A percentile compares a stretch with the other conserved stretches of the same genome.
These are phyloP conservation scores for Seiridium cupressi DNA, from an alignment of 2,329 filamentous ascomycete genomes.

Conservation along the genomic window DNA sequence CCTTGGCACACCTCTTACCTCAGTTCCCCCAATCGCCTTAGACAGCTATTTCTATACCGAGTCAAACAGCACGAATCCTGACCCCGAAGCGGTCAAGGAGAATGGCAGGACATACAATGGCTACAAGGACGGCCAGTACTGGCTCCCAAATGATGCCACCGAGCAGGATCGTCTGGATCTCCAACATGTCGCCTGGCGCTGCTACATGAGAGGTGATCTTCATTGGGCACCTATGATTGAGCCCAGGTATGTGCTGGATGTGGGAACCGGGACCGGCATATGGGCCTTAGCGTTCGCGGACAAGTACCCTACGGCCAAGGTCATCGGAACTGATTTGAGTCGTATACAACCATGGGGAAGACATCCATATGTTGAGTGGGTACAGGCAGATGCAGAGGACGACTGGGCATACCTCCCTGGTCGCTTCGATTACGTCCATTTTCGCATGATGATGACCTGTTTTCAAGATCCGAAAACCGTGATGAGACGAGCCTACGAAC, in stretches of 20 bases:
- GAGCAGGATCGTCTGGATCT: constrained; percentile 12
- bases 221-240: background rate
- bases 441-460: background rate
- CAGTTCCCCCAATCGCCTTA: too few species aligned
- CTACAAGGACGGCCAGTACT: background rate
- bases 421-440: constrained; percentile 1
- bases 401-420: background rate
- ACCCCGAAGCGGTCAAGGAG: background rate
- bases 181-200: constrained; percentile 5
- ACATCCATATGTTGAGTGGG: constrained; percentile 1
- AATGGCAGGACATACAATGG: background rate
- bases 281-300: constrained; percentile 9
- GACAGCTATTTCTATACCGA: too few species aligned
- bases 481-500: background rate
- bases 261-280: constrained; percentile 9
- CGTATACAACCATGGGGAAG: constrained; percentile 1
- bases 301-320: background rate
- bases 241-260: constrained; percentile 6
- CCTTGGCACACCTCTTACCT: too few species aligned
- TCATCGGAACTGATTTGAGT: constrained; percentile 10
- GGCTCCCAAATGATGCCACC: constrained; percentile 10
- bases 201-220: constrained; percentile 4
- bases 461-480: background rate
- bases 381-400: constrained; percentile 3
- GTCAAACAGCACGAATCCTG: background rate